These are phyloP conservation scores for Pyronema domesticum DNA, from an alignment of 495 filamentous ascomycete genomes.

Conservation along the genomic window DNA sequence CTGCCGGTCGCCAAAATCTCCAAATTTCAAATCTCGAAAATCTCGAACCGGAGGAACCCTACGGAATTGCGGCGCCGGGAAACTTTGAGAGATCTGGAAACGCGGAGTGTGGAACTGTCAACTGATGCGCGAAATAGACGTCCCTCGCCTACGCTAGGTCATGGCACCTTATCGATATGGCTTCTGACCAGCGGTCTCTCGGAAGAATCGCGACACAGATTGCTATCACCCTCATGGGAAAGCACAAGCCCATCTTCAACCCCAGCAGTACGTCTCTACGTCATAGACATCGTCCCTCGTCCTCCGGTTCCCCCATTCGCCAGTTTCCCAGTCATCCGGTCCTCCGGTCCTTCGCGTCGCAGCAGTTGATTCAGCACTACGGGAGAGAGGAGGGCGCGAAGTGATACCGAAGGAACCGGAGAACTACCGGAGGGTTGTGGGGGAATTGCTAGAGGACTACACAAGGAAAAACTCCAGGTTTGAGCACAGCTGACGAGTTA, in stretches of 20 bases:
- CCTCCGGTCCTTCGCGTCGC: too few species aligned
- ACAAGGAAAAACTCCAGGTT: conserved; percentile 33
- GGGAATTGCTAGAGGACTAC: too few species aligned
- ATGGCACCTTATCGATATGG: conserved; percentile 79
- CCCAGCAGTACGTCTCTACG: conserved; percentile 32
- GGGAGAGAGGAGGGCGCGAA: too few species aligned
- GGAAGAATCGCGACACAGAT: conserved; percentile 85
- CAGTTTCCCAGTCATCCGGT: background rate
- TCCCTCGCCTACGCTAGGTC: conserved; percentile 85
- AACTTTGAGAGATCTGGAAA: too few species aligned
- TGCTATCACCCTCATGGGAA: conserved; percentile 87
- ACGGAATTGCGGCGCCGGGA: too few species aligned
- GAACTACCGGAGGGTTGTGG: too few species aligned
- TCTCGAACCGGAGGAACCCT: too few species aligned
- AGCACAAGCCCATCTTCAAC: conserved; percentile 97
- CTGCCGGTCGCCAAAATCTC: background rate
- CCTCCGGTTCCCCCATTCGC: too few species aligned
- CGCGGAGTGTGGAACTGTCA: background rate
- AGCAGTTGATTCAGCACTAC: too few species aligned
- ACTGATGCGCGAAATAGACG: conserved; percentile 38
- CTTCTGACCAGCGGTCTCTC: conserved; percentile 47
- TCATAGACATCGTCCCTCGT: background rate
- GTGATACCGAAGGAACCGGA: too few species aligned
- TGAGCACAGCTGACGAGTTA: conserved; percentile 47
- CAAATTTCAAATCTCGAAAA: too few species aligned